phyloP scores from a whole-genome alignment of 2,329 filamentous ascomycete genomes.

The Penicillium sp. region DNA sequence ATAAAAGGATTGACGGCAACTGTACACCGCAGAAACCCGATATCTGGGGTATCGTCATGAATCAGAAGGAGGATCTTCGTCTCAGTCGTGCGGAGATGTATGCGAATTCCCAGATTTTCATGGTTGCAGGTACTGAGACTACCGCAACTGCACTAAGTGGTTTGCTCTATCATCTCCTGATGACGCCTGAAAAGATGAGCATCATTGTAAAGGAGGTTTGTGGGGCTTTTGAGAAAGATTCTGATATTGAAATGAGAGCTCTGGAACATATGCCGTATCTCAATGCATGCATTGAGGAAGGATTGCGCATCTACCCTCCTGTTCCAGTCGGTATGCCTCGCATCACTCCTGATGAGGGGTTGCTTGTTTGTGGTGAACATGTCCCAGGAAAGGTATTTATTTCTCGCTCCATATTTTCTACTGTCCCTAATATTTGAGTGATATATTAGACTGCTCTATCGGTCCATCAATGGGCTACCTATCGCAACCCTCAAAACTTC shows the following conservation, averaged over 20 bases:
- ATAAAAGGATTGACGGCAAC: neutral
- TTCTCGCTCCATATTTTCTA: no score
- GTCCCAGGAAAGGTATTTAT: neutral
- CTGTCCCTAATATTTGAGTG: no score
- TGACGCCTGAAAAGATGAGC: neutral
- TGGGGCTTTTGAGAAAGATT: neutral
- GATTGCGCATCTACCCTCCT: neutral
- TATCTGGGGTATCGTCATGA: neutral
- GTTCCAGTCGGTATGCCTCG: neutral
- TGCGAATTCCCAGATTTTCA: neutral
- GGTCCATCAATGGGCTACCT: neutral
- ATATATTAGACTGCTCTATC: neutral
- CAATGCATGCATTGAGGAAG: neutral
- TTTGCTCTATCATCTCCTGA: neutral
- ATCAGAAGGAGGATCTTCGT: neutral
- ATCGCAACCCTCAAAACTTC: neutral
- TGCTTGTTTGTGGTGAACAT: neutral
- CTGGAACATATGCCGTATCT: neutral
- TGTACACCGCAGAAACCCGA: neutral
- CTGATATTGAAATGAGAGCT: neutral
- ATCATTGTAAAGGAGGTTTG: neutral
- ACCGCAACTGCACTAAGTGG: neutral
- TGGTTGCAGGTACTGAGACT: neutral
- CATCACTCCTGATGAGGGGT: neutral
- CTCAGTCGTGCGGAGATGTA: neutral